Conservation (phyloP, 75 land plant species). For the Cupressus sempervirens region DNA sequence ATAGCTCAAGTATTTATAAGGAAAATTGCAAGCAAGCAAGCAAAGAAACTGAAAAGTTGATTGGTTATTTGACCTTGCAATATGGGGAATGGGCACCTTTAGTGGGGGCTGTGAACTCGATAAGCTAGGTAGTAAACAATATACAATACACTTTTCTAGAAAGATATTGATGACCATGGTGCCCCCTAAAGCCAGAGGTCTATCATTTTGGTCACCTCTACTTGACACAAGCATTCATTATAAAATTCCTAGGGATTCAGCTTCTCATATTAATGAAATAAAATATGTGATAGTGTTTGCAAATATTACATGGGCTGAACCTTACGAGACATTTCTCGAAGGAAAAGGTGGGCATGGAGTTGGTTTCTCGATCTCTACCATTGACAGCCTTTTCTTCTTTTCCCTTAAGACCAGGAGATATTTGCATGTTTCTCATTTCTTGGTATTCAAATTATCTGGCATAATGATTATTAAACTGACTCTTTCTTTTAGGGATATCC, state of each 20-base stretch:
- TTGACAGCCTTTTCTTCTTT: not conserved
- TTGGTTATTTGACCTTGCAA: not conserved
- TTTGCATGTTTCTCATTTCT: too few species aligned
- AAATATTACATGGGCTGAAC: not conserved
- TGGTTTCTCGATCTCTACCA: not conserved
- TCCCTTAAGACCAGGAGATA: not conserved
- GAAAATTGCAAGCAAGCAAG: not conserved
- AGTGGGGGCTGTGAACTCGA: slow-evolving; percentile 10
- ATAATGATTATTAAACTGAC: too few species aligned
- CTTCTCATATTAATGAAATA: not conserved
- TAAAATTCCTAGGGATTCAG: not conserved
- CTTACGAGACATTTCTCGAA: not conserved
- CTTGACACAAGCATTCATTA: not conserved
- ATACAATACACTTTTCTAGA: too few species aligned
- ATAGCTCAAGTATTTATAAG: not conserved
- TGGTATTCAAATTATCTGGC: too few species aligned
- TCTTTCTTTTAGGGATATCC: too few species aligned
- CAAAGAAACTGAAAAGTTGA: not conserved
- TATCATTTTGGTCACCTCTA: not conserved
- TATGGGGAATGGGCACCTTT: not conserved
- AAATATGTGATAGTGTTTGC: not conserved
- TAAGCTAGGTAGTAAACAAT: not conserved
- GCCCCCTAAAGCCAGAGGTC: not conserved
- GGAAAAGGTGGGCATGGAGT: not conserved
- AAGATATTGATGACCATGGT: too few species aligned